Evolutionary conservation across 2,329 filamentous ascomycete species (phyloP).

Genomic region (Aspergillus costaricaensis): DNA sequence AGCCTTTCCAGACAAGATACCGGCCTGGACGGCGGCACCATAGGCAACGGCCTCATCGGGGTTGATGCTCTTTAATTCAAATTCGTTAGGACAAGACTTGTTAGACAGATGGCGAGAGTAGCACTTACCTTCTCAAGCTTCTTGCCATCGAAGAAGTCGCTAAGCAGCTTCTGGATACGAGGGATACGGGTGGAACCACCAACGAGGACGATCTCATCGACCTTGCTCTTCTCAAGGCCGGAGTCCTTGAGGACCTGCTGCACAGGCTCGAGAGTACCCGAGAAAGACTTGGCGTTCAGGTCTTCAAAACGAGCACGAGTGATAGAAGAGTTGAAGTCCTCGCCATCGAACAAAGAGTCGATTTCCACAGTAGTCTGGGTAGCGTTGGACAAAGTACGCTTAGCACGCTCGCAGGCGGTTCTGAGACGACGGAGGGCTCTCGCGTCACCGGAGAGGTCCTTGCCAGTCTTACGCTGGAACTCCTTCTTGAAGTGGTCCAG

Average conservation of each 20-base stretch:
- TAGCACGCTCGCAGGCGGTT: conserved; percentile 98
- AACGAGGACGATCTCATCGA: conserved; percentile 98
- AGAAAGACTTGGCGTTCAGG: conserved; percentile 93
- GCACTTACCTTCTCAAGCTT: conserved; percentile 83
- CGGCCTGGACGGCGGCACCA: conserved; percentile 97
- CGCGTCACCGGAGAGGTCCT: conserved; percentile 77
- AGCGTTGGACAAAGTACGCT: conserved; percentile 96
- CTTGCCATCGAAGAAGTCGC: conserved; percentile 99
- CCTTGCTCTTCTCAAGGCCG: conserved; percentile 79
- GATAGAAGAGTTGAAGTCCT: conserved; percentile 96
- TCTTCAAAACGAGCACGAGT: conserved; percentile 99
- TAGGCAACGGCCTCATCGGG: conserved; percentile 99
- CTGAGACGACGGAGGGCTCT: conserved; percentile 94
- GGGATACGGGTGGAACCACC: conserved; percentile 99
- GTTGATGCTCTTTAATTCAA: conserved; percentile 73
- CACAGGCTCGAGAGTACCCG: conserved; percentile 90
- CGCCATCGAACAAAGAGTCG: conserved; percentile 95
- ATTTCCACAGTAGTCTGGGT: conserved; percentile 98
- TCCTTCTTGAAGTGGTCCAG: conserved; percentile 97
- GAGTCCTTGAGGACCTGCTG: conserved; percentile 96
- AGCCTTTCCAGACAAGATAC: conserved; percentile 97
- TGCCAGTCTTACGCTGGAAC: conserved; percentile 79
- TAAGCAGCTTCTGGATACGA: conserved; percentile 97
- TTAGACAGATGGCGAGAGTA: not conserved
- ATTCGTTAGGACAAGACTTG: not conserved